Conservation (phyloP, 2,329 filamentous ascomycete species). For the Exutisphaerella laricina region DNA sequence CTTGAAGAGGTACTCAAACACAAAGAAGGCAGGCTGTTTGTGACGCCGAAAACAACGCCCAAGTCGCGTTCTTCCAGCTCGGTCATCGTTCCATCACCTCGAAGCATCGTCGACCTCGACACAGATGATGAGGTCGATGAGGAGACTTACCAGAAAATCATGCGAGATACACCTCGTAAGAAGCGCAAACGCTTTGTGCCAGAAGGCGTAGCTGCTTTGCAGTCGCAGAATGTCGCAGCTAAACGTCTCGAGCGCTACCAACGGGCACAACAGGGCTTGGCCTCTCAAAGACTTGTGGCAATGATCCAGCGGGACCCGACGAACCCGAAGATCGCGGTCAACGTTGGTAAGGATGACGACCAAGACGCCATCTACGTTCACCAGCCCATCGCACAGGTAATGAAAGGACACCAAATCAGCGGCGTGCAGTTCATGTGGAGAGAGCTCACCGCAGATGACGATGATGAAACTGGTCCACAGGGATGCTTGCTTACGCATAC, state of each 20-base stretch:
- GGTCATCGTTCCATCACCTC: slow-evolving; percentile 1
- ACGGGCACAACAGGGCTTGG: slow-evolving; percentile 16
- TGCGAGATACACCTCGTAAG: slow-evolving; percentile 12
- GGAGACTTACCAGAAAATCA: slow-evolving; percentile 3
- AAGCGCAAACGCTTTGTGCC: slow-evolving; percentile 19
- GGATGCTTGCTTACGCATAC: slow-evolving; percentile 82
- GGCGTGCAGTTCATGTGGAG: slow-evolving; percentile 89
- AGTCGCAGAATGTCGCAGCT: slow-evolving; percentile 12
- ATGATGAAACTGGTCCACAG: slow-evolving; percentile 48
- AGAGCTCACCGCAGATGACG: slow-evolving; percentile 57
- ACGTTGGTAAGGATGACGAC: slow-evolving; percentile 57
- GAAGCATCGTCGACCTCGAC: slow-evolving; percentile 9
- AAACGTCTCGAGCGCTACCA: slow-evolving; percentile 19
- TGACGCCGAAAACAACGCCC: slow-evolving; percentile 7
- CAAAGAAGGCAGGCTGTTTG: slow-evolving; percentile 17
- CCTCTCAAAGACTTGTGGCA: slow-evolving; percentile 19
- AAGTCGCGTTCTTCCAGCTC: slow-evolving; percentile 1
- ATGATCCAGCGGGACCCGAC: slow-evolving; percentile 21
- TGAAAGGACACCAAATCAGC: slow-evolving; percentile 74
- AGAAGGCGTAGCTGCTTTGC: slow-evolving; percentile 12
- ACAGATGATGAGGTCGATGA: slow-evolving; percentile 17
- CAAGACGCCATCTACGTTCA: slow-evolving; percentile 61
- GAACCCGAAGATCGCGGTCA: slow-evolving; percentile 52
- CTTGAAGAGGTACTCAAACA: slow-evolving; percentile 12
- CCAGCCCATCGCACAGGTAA: slow-evolving; percentile 54